These are phyloP conservation scores for Fusarium longipes DNA, from an alignment of 2,329 filamentous ascomycete species.

Conservation along the genomic window DNA sequence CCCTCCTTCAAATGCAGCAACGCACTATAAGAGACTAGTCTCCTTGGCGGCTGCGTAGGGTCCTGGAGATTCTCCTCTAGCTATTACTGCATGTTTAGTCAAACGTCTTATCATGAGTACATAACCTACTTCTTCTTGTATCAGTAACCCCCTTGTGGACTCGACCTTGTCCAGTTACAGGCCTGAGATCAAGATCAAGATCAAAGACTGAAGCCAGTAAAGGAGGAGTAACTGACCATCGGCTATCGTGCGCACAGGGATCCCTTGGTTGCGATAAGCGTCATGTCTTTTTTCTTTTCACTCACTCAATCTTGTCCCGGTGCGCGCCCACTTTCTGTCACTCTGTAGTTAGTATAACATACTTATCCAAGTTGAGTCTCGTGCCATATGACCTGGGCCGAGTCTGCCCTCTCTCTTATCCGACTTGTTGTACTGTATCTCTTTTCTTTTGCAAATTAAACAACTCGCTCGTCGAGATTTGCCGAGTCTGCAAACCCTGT, in stretches of 20 bases:
- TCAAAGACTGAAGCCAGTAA: not conserved
- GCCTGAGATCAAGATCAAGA: conserved; percentile 13
- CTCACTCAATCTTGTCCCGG: conserved; percentile 10
- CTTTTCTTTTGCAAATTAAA: not conserved
- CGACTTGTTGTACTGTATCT: not conserved
- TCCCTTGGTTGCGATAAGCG: conserved; percentile 44
- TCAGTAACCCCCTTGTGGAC: conserved; percentile 34
- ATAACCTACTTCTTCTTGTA: conserved; percentile 29
- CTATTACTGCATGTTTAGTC: conserved; percentile 17
- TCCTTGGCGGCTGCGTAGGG: not conserved
- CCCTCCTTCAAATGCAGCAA: conserved; percentile 10
- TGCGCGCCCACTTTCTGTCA: conserved; percentile 25
- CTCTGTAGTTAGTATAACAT: not conserved
- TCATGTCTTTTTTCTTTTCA: conserved; percentile 29
- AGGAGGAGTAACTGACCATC: conserved; percentile 30
- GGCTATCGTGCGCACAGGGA: conserved; percentile 39
- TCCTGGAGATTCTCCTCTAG: conserved; percentile 8
- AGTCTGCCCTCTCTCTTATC: conserved; percentile 22
- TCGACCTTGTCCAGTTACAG: conserved; percentile 25
- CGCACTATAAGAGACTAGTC: conserved; percentile 26
- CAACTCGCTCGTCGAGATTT: not conserved
- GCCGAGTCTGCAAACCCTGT: conserved; percentile 25
- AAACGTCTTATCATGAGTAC: conserved; percentile 33
- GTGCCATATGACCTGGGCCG: conserved; percentile 34
- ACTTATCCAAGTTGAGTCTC: conserved; percentile 30